Percentiles rank a stretch among this genome's conserved stretches.
Conservation (phyloP, 2,329 filamentous ascomycete genomes). For the Hypoxylon sp. region DNA sequence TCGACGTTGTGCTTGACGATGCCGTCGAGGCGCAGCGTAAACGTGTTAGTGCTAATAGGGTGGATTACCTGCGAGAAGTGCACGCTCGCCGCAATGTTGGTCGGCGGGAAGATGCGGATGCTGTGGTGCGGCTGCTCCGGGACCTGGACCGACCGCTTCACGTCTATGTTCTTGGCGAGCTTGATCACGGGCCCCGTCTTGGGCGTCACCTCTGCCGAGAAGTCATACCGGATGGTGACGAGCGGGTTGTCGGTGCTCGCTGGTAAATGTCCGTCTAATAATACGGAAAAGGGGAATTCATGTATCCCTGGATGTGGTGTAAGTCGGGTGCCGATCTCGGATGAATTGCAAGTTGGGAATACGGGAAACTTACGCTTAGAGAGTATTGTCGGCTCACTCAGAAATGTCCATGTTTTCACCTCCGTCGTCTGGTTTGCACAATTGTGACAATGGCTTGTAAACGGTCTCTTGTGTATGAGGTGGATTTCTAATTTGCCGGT, state of each 20-base stretch:
- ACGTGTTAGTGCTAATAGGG: slow-evolving; percentile 84
- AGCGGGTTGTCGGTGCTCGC: slow-evolving; percentile 83
- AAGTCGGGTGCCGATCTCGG: slow-evolving; percentile 41
- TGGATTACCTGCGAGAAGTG: slow-evolving; percentile 87
- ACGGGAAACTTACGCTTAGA: slow-evolving; percentile 61
- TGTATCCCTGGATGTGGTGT: slow-evolving; percentile 70
- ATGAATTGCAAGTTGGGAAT: background rate
- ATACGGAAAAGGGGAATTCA: slow-evolving; percentile 88
- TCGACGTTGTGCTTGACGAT: slow-evolving; percentile 79
- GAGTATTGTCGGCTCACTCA: slow-evolving; percentile 69
- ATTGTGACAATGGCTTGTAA: slow-evolving; percentile 81
- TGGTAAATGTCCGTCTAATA: slow-evolving; percentile 88
- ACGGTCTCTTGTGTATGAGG: slow-evolving; percentile 84
- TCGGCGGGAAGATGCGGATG: slow-evolving; percentile 94
- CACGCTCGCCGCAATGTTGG: slow-evolving; percentile 89
- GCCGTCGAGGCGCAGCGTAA: slow-evolving; percentile 88
- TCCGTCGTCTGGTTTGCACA: slow-evolving; percentile 81
- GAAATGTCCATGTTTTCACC: slow-evolving; percentile 84
- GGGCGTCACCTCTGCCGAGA: slow-evolving; percentile 76
- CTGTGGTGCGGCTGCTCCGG: slow-evolving; percentile 88
- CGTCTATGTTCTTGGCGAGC: slow-evolving; percentile 76
- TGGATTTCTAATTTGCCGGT: slow-evolving; percentile 79
- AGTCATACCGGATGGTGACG: slow-evolving; percentile 82
- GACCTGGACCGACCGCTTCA: slow-evolving; percentile 82
- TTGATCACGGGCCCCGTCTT: slow-evolving; percentile 71